Evolutionary conservation across 176 grass and related monocot genomes (phyloP).

Genomic region (Lolium rigidum): DNA sequence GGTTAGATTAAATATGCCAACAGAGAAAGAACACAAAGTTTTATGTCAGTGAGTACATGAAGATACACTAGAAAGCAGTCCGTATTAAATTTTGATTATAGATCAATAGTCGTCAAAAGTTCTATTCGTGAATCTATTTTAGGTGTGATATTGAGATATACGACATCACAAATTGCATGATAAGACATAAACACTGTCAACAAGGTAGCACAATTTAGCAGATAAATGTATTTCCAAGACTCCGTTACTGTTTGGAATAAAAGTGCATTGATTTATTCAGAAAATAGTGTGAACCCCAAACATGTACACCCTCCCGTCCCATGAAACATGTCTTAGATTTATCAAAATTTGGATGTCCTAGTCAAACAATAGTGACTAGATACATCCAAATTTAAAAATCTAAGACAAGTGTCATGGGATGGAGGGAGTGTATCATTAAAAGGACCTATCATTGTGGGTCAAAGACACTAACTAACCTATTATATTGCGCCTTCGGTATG

Average conservation of each 20-base stretch:
- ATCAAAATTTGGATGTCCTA: too few species aligned
- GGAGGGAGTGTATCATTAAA: background rate
- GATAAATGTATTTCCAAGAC: slow-evolving; percentile 1
- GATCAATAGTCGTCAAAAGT: background rate
- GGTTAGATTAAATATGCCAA: slow-evolving; percentile 17
- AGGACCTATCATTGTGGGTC: slow-evolving; percentile 14
- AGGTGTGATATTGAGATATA: slow-evolving; percentile 6
- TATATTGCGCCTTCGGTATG: slow-evolving; percentile 89
- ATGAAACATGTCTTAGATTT: too few species aligned
- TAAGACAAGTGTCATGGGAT: too few species aligned
- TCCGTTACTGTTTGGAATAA: background rate
- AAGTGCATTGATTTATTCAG: background rate
- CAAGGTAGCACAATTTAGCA: slow-evolving; percentile 11
- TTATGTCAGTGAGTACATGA: too few species aligned
- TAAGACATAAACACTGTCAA: background rate
- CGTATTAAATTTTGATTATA: background rate
- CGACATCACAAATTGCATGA: background rate
- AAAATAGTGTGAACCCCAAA: background rate
- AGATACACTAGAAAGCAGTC: too few species aligned
- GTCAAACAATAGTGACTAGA: too few species aligned
- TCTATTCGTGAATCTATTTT: slow-evolving; percentile 10
- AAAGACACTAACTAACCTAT: slow-evolving; percentile 62
- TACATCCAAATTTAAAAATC: too few species aligned
- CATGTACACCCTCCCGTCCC: background rate
- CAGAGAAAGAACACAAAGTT: background rate